Conservation (phyloP, 306 rosid species). For the Casuarina cunninghamiana region DNA sequence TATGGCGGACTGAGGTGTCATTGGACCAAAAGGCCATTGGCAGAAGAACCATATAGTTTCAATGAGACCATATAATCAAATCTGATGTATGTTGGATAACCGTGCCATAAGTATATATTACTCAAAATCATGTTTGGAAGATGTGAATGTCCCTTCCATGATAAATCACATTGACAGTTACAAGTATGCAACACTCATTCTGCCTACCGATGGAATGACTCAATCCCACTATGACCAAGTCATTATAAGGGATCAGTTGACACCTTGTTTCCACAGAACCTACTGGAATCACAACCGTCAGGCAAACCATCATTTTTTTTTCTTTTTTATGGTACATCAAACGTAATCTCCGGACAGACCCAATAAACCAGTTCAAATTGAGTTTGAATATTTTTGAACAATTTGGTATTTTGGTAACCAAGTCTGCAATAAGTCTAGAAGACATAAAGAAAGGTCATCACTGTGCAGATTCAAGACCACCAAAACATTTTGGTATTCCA, state of each 20-base stretch:
- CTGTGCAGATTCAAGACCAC: conserved; percentile 7
- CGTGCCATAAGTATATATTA: background rate
- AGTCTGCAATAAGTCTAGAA: background rate
- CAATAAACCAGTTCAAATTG: background rate
- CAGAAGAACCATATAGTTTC: background rate
- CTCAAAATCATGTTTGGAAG: background rate
- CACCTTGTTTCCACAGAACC: background rate
- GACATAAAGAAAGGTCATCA: conserved; percentile 9
- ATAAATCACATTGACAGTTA: background rate
- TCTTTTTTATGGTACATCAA: too few relatives aligned
- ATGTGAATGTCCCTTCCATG: background rate
- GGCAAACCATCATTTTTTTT: too few relatives aligned
- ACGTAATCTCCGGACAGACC: background rate
- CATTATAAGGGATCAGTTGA: background rate
- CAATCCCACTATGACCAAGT: background rate
- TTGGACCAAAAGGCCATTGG: background rate
- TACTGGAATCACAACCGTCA: background rate
- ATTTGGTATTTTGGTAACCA: background rate
- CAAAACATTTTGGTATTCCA: conserved; percentile 8
- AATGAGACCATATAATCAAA: background rate
- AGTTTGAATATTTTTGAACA: background rate
- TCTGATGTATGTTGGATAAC: background rate
- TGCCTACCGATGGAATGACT: background rate
- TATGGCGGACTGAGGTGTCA: background rate
- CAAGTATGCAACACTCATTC: background rate